These are phyloP conservation scores for Rhodocollybia butyracea DNA, from an alignment of 768 basidiomycete genomes.

Conservation along the genomic window DNA sequence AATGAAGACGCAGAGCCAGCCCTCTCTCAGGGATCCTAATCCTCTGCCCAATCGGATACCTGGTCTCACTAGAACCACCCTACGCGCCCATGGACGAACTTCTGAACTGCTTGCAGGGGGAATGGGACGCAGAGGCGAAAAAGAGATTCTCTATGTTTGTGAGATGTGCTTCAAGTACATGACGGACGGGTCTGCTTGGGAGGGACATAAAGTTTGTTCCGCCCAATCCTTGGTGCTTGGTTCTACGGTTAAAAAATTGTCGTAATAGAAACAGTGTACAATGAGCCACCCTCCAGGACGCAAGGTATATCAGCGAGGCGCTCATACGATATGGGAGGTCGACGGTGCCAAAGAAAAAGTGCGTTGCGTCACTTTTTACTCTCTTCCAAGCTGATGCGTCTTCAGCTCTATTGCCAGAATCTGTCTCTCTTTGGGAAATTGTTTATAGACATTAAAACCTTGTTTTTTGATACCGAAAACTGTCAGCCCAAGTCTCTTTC, in stretches of 20 bases:
- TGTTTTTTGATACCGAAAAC: conserved; percentile 88
- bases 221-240: conserved; percentile 16
- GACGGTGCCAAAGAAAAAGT: conserved; percentile 88
- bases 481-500: conserved; percentile 46
- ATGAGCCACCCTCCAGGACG: conserved; percentile 76
- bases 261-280: conserved; percentile 62
- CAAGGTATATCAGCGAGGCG: conserved; percentile 88
- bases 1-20: conserved; percentile 51
- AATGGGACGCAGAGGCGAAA: conserved; percentile 41
- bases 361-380: conserved; percentile 11
- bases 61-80: conserved; percentile 45
- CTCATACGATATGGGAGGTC: conserved; percentile 92
- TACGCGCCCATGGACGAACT: conserved; percentile 68
- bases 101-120: conserved; percentile 71
- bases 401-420: conserved; percentile 93
- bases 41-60: conserved; percentile 38
- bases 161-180: conserved; percentile 98
- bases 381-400: neutral
- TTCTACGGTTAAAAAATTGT: neutral
- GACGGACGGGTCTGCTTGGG: conserved; percentile 69
- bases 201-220: conserved; percentile 56
- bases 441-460: conserved; percentile 97
- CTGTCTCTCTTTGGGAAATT: conserved; percentile 94
- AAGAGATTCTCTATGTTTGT: conserved; percentile 74
- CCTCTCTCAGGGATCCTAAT: conserved; percentile 4